phyloP scores from a whole-genome alignment of 2,329 filamentous ascomycete genomes.

The Aspergillus spinulosporus region DNA sequence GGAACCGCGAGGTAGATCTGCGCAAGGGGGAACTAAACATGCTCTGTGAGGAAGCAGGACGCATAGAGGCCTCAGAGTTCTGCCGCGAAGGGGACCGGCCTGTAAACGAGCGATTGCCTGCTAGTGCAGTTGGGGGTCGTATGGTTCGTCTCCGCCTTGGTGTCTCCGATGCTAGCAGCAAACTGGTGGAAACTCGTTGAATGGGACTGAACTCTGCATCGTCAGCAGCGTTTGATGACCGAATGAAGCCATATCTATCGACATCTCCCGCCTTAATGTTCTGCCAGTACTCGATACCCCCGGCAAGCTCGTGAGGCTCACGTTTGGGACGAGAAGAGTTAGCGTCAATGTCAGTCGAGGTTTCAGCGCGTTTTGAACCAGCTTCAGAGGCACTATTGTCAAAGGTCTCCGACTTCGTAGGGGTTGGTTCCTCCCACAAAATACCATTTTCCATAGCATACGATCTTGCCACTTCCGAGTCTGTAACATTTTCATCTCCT shows the following conservation, averaged over 20 bases:
- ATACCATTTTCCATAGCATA: slow-evolving; percentile 41
- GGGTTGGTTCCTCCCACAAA: slow-evolving; percentile 42
- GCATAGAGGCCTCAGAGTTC: slow-evolving; percentile 45
- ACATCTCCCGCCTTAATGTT: slow-evolving; percentile 60
- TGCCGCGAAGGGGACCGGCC: slow-evolving; percentile 43
- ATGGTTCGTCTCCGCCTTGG: slow-evolving; percentile 56
- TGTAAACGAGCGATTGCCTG: slow-evolving; percentile 46
- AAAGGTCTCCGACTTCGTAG: slow-evolving; percentile 32
- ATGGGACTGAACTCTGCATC: slow-evolving; percentile 44
- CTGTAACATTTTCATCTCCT: slow-evolving; percentile 57
- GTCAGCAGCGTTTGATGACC: slow-evolving; percentile 30
- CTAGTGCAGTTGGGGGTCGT: slow-evolving; percentile 51
- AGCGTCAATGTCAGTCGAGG: slow-evolving; percentile 31
- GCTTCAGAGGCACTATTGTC: slow-evolving; percentile 28
- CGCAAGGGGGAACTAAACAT: slow-evolving; percentile 44
- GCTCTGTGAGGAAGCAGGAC: slow-evolving; percentile 50
- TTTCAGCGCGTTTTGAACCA: slow-evolving; percentile 29
- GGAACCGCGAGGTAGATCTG: slow-evolving; percentile 47
- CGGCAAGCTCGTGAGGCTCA: slow-evolving; percentile 59
- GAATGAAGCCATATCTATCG: slow-evolving; percentile 67
- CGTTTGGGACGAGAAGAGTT: slow-evolving; percentile 43
- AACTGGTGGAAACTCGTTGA: slow-evolving; percentile 61
- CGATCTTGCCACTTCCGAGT: slow-evolving; percentile 41
- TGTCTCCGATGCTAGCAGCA: slow-evolving; percentile 57
- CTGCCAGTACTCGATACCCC: slow-evolving; percentile 66